Evolutionary conservation across 495 filamentous ascomycete genomes (phyloP), one percentile per base, ranked within the genome.

Genomic region (Lophiostoma macrostomum): DNA sequence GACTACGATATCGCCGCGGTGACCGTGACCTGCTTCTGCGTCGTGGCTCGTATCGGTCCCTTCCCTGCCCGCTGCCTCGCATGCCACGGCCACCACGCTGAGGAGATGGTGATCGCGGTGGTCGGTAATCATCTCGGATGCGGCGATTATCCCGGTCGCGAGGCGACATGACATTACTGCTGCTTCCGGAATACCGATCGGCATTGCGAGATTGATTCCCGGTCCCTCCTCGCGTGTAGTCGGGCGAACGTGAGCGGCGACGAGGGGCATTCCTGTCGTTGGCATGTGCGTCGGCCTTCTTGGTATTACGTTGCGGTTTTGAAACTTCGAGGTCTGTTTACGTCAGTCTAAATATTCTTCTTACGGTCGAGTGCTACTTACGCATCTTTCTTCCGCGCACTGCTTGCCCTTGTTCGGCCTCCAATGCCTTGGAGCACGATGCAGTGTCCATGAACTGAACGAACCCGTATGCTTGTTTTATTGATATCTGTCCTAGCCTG

Each of bases 401-500:
- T 19, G 87, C 73, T 19, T 79, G 78, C 4, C 87, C 88, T 69
- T 97, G 88, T 55, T 95, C 84, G 4, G 72, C 72, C 20, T 86
- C 76, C 50, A 96, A 76, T 12, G 91, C 90, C 23, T 75, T 73
- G 52, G 80, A 74, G 58, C 89, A 93, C 59, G 89, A 83, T 11
- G 72, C 72, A 3, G 81, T 71, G 29, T 90, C 88, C 47, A 95
- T 76, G 55, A 91, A 98, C 65, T 98, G 93, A 32, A 96, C 90
- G 63, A 98, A 98, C 3, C 93, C 93, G 71, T 95, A 98, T 1
- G 90, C 90, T 67, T 91, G 88, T 65, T 97, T 97, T 64, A 98
- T 88, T 1, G 91, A 96, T 31, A 98, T 89, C 67, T 98, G 93
- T 2, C 91, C 91, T 29, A 98, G 73, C 48, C 83, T 85, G 28